These are phyloP conservation scores for Xylariaceae sp. DNA, from an alignment of 2,329 filamentous ascomycete genomes.

Conservation along the genomic window DNA sequence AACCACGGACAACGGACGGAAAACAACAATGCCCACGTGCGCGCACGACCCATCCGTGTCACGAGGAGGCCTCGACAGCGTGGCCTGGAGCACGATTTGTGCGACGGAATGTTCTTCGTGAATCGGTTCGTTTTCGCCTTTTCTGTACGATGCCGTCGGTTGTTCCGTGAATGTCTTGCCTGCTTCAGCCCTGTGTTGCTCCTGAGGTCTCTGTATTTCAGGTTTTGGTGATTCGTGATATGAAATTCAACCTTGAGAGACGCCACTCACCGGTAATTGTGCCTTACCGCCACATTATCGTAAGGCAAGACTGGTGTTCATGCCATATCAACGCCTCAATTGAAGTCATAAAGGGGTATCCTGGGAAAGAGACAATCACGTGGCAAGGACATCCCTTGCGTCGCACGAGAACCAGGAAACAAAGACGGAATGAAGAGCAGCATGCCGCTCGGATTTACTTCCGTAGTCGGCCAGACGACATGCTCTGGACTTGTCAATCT, in stretches of 20 bases:
- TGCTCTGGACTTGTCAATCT: background rate
- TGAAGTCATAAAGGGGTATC: too few species aligned
- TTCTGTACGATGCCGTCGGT: background rate
- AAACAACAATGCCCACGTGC: background rate
- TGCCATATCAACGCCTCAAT: too few species aligned
- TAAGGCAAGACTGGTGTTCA: too few species aligned
- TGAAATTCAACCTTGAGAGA: too few species aligned
- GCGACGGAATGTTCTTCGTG: background rate
- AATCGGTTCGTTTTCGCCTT: background rate
- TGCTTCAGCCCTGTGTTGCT: background rate
- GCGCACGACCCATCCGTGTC: background rate
- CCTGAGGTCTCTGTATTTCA: too few species aligned
- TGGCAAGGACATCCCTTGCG: too few species aligned
- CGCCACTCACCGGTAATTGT: too few species aligned
- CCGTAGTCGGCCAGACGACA: background rate
- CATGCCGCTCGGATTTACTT: background rate
- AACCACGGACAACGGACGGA: too few species aligned
- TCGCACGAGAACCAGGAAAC: too few species aligned
- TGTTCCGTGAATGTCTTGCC: background rate
- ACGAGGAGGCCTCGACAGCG: background rate
- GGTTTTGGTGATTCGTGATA: background rate
- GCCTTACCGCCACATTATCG: too few species aligned
- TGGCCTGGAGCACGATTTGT: background rate
- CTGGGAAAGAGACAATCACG: too few species aligned
- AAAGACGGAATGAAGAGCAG: too few species aligned